phyloP scores from a whole-genome alignment of 768 basidiomycete genomes.

The Tricholoma sp. region DNA sequence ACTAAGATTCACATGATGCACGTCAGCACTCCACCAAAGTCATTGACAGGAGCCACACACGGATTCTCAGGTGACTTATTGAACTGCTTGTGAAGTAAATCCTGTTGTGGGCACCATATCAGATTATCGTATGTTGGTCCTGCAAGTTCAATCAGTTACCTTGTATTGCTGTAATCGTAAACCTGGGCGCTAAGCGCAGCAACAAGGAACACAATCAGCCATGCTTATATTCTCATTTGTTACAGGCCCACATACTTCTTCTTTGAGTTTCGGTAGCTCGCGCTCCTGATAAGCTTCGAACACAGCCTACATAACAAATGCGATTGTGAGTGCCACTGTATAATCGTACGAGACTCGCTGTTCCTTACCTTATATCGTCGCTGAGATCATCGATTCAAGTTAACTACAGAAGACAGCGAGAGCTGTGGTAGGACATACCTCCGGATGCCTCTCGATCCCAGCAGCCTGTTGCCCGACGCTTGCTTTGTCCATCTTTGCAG shows the following conservation, averaged over 20 bases:
- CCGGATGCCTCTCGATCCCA: constrained; percentile 84
- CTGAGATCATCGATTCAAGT: constrained; percentile 31
- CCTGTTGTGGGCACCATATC: constrained; percentile 35
- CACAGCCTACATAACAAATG: constrained; percentile 50
- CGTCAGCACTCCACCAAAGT: background rate
- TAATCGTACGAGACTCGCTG: constrained; percentile 1
- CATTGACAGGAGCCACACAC: constrained; percentile 40
- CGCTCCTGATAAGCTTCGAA: constrained; percentile 87
- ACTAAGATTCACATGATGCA: constrained; percentile 29
- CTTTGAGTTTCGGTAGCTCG: constrained; percentile 72
- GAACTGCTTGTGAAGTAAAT: constrained; percentile 89
- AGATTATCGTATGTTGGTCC: background rate
- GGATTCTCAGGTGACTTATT: constrained; percentile 96
- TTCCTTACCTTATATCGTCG: constrained; percentile 77
- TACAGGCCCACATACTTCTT: constrained; percentile 50
- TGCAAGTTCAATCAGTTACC: constrained; percentile 27
- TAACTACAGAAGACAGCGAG: constrained; percentile 1
- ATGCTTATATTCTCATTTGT: constrained; percentile 1
- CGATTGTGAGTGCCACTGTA: constrained; percentile 1
- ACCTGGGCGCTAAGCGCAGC: constrained; percentile 66
- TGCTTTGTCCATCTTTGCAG: constrained; percentile 90
- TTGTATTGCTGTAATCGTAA: constrained; percentile 88
- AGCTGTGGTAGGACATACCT: constrained; percentile 43
- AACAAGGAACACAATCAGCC: constrained; percentile 3
- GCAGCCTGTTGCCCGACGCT: constrained; percentile 86